Conservation (phyloP, 2,329 filamentous ascomycete species). For the Ascochyta rabiei region DNA sequence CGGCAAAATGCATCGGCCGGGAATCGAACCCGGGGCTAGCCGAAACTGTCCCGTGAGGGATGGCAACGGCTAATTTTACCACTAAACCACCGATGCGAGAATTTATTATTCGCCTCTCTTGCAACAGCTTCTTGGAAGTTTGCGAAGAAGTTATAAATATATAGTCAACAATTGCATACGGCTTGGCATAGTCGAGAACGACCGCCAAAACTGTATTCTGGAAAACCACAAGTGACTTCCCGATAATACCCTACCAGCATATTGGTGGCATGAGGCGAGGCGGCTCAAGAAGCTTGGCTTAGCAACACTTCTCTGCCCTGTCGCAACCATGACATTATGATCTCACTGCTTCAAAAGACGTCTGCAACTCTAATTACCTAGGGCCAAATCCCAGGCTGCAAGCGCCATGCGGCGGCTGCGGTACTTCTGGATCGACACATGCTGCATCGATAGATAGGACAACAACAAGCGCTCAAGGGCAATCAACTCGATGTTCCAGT, state of each 20-base stretch:
- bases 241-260: no score
- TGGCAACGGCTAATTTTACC: background rate
- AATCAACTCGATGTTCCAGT: no score
- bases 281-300: constrained; percentile 1
- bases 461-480: no score
- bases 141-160: no score
- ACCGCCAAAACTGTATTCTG: no score
- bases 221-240: no score
- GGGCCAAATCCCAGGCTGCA: background rate
- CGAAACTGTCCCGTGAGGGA: background rate
- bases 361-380: background rate
- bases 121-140: no score
- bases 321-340: background rate
- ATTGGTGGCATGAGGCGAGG: constrained; percentile 8
- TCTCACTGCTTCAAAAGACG: background rate
- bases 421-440: no score
- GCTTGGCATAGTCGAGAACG: no score
- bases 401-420: constrained; percentile 20
- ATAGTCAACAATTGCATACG: no score
- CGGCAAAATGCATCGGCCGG: background rate
- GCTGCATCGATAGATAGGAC: no score
- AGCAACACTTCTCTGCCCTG: constrained; percentile 4
- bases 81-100: background rate
- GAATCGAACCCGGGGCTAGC: background rate
- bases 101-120: no score